These are phyloP conservation scores for Scutellaria baicalensis DNA, from an alignment of 257 asterid species.

Conservation along the genomic window DNA sequence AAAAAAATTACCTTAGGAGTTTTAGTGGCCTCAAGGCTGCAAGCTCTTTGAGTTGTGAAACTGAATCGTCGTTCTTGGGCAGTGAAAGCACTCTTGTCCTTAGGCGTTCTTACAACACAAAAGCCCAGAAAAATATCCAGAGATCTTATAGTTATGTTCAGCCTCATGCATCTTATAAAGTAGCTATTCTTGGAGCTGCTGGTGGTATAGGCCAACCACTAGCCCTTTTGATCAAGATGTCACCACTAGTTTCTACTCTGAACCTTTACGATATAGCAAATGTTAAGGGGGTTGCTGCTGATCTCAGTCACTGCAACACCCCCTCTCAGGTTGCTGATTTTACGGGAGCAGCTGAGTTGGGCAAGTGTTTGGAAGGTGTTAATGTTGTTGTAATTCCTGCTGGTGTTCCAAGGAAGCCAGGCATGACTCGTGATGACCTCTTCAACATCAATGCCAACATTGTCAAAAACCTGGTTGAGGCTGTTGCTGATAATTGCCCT, in stretches of 20 bases:
- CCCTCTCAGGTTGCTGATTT: conserved; percentile 64
- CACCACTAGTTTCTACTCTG: conserved; percentile 64
- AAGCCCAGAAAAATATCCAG: conserved; percentile 23
- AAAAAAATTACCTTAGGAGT: conserved; percentile 33
- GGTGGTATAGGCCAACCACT: conserved; percentile 90
- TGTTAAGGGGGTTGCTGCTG: conserved; percentile 86
- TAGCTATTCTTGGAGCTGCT: conserved; percentile 74
- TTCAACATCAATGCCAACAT: conserved; percentile 77
- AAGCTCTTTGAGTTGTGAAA: conserved; percentile 26
- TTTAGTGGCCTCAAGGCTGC: conserved; percentile 57
- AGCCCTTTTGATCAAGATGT: conserved; percentile 76
- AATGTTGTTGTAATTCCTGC: conserved; percentile 81
- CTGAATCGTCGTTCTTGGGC: conserved; percentile 46
- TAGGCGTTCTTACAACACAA: conserved; percentile 19
- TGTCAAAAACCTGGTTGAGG: conserved; percentile 61
- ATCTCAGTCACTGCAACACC: conserved; percentile 86
- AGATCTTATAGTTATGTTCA: conserved; percentile 36
- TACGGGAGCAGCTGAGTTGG: conserved; percentile 63
- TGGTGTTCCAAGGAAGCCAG: conserved; percentile 86
- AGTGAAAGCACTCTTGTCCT: conserved; percentile 37
- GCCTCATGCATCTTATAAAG: conserved; percentile 75
- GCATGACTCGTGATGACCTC: conserved; percentile 87
- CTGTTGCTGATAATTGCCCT: conserved; percentile 79
- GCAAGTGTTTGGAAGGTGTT: conserved; percentile 53
- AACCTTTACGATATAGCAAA: conserved; percentile 77